A percentile compares a stretch with the other conserved stretches of the same genome.
These are phyloP conservation scores for Pachyrhizus erosus DNA, from an alignment of 306 rosid species.

Conservation along the genomic window DNA sequence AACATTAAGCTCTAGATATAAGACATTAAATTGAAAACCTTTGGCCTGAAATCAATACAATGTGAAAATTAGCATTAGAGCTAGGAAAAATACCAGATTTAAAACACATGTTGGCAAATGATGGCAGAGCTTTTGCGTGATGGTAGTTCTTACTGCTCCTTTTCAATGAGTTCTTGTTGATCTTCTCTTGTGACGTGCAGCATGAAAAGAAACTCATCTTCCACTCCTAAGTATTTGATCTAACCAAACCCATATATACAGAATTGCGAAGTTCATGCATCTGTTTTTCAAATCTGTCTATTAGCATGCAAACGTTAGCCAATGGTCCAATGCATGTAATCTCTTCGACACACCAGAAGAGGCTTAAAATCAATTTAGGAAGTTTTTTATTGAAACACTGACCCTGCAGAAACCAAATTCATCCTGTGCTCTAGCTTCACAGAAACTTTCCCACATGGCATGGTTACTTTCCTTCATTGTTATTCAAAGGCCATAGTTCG, in stretches of 20 bases:
- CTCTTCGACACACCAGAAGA: neutral
- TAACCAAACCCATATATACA: slow-evolving; percentile 42
- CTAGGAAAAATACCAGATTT: slow-evolving; percentile 62
- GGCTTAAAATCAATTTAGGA: neutral
- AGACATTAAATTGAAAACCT: slow-evolving; percentile 19
- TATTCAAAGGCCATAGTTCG: slow-evolving; percentile 47
- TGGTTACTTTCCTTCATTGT: slow-evolving; percentile 50
- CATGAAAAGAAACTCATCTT: slow-evolving; percentile 83
- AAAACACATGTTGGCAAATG: slow-evolving; percentile 68
- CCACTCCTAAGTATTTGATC: slow-evolving; percentile 40
- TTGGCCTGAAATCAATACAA: slow-evolving; percentile 10
- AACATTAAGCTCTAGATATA: slow-evolving; percentile 32
- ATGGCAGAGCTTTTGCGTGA: slow-evolving; percentile 62
- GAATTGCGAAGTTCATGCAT: slow-evolving; percentile 41
- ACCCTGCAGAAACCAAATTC: slow-evolving; percentile 54
- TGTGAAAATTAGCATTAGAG: slow-evolving; percentile 33
- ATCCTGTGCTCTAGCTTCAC: slow-evolving; percentile 46
- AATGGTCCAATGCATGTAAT: slow-evolving; percentile 12
- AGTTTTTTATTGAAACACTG: slow-evolving; percentile 21
- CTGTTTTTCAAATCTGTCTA: slow-evolving; percentile 20
- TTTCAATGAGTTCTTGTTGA: slow-evolving; percentile 53
- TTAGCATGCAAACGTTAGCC: slow-evolving; percentile 15
- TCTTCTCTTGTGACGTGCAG: slow-evolving; percentile 61
- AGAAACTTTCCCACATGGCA: slow-evolving; percentile 30
- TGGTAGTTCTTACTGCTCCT: slow-evolving; percentile 64